These are phyloP conservation scores for Lactarius trivialis DNA, from an alignment of 768 basidiomycete species.

Conservation along the genomic window DNA sequence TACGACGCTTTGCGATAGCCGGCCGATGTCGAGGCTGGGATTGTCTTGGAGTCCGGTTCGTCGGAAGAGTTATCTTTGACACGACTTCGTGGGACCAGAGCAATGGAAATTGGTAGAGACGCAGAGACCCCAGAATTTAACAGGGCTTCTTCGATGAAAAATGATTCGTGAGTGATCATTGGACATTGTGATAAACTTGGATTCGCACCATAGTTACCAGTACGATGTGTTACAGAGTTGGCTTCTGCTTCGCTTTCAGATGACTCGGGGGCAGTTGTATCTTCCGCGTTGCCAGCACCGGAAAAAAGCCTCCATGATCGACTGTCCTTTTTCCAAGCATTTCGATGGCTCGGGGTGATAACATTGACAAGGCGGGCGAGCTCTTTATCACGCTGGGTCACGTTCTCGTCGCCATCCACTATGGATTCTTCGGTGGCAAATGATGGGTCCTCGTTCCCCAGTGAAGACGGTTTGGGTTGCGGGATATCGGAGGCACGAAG, in stretches of 20 bases:
- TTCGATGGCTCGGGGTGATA: constrained; percentile 61
- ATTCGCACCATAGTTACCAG: constrained; percentile 6
- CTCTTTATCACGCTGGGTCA: constrained; percentile 43
- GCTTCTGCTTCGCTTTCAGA: constrained; percentile 29
- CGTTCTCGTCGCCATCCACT: constrained; percentile 16
- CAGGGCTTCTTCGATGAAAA: background rate
- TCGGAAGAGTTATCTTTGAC: background rate
- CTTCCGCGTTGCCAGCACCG: constrained; percentile 28
- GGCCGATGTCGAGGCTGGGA: constrained; percentile 26
- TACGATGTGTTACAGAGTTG: constrained; percentile 18
- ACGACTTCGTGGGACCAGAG: constrained; percentile 28
- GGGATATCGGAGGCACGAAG: constrained; percentile 34
- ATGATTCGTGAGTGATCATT: background rate
- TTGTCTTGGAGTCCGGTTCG: constrained; percentile 17
- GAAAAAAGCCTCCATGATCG: constrained; percentile 60
- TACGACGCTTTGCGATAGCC: constrained; percentile 49
- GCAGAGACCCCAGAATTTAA: constrained; percentile 32
- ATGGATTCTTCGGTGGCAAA: constrained; percentile 7
- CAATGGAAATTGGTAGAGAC: constrained; percentile 62
- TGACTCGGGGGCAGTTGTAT: constrained; percentile 25
- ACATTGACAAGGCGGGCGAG: constrained; percentile 62
- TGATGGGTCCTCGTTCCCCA: background rate
- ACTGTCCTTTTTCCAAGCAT: constrained; percentile 59
- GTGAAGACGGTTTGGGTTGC: constrained; percentile 14
- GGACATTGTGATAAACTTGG: background rate